Conservation (phyloP, 306 rosid genomes). For the Acmispon strigosus region DNA sequence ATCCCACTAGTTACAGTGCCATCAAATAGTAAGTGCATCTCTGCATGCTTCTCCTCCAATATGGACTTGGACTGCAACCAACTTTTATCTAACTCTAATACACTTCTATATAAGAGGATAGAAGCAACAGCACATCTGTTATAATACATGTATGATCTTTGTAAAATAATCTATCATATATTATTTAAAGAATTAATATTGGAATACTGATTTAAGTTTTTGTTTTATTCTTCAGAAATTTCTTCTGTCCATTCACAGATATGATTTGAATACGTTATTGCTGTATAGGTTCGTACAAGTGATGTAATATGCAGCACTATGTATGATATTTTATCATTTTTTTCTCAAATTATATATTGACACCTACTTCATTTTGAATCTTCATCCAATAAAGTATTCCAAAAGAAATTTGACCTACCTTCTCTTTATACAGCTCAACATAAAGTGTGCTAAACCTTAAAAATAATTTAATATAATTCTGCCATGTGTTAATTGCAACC, state of each 20-base stretch:
- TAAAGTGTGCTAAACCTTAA: no score
- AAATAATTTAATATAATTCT: no score
- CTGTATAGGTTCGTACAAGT: not conserved
- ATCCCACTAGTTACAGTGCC: not conserved
- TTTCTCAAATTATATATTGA: not conserved
- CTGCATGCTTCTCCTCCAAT: not conserved
- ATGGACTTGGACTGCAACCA: not conserved
- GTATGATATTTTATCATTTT: not conserved
- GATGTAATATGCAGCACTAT: not conserved
- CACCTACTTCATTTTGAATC: not conserved
- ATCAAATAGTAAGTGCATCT: not conserved
- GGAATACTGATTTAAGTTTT: not conserved
- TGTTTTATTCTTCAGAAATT: not conserved
- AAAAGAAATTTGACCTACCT: not conserved
- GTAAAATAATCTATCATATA: not conserved
- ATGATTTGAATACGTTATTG: no score
- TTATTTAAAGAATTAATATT: not conserved
- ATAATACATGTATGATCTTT: not conserved
- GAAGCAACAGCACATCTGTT: not conserved
- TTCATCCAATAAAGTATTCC: not conserved
- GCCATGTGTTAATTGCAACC: no score
- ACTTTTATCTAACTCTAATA: not conserved
- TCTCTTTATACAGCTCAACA: no score
- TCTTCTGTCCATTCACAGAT: no score
- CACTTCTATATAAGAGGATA: not conserved